Evolutionary conservation across 1,284 basidiomycete species (phyloP).

Genomic region (Sanghuangporus weigelae): DNA sequence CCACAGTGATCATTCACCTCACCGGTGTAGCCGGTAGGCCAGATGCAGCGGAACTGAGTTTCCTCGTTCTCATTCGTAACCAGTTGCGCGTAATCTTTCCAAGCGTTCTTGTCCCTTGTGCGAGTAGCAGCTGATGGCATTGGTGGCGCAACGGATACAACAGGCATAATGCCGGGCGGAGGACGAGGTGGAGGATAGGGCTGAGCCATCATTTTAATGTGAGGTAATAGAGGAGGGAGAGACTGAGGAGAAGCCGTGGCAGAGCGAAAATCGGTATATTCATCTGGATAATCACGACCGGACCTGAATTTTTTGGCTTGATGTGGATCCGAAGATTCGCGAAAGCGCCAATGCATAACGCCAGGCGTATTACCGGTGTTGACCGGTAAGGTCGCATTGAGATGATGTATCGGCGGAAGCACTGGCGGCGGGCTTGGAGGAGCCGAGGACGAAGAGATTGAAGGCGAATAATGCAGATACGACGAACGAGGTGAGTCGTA

Average conservation of each 20-base stretch:
- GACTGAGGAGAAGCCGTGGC: not conserved
- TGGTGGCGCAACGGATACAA: conserved; percentile 27
- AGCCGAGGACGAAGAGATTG: conserved; percentile 6
- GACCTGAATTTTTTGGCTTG: not conserved
- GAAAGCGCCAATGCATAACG: conserved; percentile 5
- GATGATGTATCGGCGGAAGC: conserved; percentile 10
- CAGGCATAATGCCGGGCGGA: not conserved
- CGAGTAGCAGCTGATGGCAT: conserved; percentile 26
- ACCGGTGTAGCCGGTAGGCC: conserved; percentile 20
- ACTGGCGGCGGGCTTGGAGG: conserved; percentile 11
- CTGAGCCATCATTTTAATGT: conserved; percentile 8
- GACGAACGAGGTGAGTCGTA: not conserved
- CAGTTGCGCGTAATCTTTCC: conserved; percentile 12
- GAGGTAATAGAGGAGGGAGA: conserved; percentile 7
- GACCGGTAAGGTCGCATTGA: conserved; percentile 4
- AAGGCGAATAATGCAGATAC: conserved; percentile 4
- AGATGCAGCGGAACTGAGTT: conserved; percentile 25
- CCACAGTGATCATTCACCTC: conserved; percentile 32
- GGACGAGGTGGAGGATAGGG: not conserved
- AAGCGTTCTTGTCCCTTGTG: conserved; percentile 19
- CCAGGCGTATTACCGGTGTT: conserved; percentile 3
- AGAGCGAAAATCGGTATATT: conserved; percentile 2
- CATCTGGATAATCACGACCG: not conserved
- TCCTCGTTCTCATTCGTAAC: conserved; percentile 8
- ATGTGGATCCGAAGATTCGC: not conserved